Conservation (phyloP, 2,329 filamentous ascomycete species). For the Aspergillus sp. region DNA sequence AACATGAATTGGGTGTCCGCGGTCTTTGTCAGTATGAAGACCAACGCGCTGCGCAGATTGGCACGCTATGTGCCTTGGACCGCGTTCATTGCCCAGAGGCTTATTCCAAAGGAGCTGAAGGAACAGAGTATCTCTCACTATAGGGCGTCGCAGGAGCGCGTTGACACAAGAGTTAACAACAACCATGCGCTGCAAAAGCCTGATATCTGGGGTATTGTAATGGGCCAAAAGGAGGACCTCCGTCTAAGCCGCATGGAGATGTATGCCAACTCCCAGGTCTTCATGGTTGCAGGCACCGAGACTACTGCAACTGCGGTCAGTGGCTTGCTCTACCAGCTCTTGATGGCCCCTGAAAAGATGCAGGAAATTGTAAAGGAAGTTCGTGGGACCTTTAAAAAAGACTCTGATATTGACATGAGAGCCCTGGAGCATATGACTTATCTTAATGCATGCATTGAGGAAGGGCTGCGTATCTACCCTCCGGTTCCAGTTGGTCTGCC, state of each 20-base stretch:
- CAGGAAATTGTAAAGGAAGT: conserved; percentile 44
- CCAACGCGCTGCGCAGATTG: conserved; percentile 1
- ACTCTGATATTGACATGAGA: conserved; percentile 14
- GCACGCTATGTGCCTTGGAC: conserved; percentile 9
- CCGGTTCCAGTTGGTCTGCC: conserved; percentile 45
- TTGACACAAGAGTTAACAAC: conserved; percentile 5
- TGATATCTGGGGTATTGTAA: conserved; percentile 12
- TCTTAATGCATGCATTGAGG: conserved; percentile 47
- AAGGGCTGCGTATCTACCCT: conserved; percentile 48
- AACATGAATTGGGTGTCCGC: conserved; percentile 9
- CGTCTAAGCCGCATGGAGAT: conserved; percentile 13
- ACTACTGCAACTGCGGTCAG: conserved; percentile 51
- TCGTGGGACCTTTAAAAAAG: conserved; percentile 23
- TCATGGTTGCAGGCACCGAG: conserved; percentile 51
- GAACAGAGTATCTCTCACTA: conserved; percentile 4
- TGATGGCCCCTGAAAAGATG: conserved; percentile 38
- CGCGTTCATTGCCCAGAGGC: not conserved
- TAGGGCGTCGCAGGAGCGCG: conserved; percentile 3
- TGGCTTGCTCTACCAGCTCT: conserved; percentile 42
- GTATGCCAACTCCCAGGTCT: conserved; percentile 19
- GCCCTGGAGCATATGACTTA: conserved; percentile 29
- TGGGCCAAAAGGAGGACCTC: conserved; percentile 10
- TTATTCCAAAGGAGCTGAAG: conserved; percentile 5
- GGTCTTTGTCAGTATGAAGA: conserved; percentile 12
- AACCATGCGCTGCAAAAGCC: not conserved